phyloP scores from a whole-genome alignment of 2,329 filamentous ascomycete genomes.

The Aspergillus sp. region DNA sequence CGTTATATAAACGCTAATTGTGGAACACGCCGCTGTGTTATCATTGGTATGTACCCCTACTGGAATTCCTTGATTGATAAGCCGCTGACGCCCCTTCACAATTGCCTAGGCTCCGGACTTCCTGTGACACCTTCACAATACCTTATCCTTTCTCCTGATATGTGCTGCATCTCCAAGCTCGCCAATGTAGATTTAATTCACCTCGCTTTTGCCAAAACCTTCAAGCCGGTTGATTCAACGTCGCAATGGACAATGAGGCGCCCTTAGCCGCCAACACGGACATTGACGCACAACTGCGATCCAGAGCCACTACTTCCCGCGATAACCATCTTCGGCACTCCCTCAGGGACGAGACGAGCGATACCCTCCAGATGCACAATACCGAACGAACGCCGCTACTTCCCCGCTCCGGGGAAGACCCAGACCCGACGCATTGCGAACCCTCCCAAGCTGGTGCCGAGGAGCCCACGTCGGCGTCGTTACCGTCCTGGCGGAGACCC shows the following conservation, averaged over 20 bases:
- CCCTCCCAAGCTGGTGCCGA: too few species aligned
- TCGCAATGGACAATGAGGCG: conserved; percentile 34
- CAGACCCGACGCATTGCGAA: neutral
- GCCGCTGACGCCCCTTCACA: neutral
- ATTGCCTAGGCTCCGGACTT: neutral
- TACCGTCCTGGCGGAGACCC: conserved; percentile 44
- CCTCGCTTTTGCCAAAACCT: neutral
- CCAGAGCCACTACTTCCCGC: conserved; percentile 12
- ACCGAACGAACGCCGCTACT: conserved; percentile 29
- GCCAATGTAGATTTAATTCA: neutral
- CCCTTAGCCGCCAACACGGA: conserved; percentile 31
- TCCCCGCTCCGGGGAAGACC: neutral
- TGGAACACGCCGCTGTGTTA: neutral
- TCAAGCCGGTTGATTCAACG: neutral
- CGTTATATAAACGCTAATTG: too few species aligned
- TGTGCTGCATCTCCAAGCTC: neutral
- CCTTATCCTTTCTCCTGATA: neutral
- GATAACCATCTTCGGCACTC: neutral
- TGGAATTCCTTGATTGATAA: neutral
- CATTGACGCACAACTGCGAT: conserved; percentile 26
- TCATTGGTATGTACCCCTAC: neutral
- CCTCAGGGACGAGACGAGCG: conserved; percentile 8
- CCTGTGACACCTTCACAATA: neutral
- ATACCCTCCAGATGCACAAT: conserved; percentile 17
- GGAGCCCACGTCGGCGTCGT: neutral